Base-by-base conservation (phyloP, 805 yeast genomes). In the Candida stauntonica region DNA sequence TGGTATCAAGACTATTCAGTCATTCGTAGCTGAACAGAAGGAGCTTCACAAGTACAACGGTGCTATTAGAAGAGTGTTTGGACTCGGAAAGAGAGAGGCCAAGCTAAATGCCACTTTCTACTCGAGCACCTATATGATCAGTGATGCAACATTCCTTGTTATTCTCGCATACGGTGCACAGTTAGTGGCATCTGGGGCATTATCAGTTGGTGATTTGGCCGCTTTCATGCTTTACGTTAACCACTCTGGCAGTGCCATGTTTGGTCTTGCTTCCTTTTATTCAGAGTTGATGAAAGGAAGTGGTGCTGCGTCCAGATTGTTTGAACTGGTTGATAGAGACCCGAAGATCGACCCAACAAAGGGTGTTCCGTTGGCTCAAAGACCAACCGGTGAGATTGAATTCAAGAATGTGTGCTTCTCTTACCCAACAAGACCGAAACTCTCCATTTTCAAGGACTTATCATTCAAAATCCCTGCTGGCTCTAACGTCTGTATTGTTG, bases 261-360 rank as follows among this genome's bases (percentile, higher is more conserved):
- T 84, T 58, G 96, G 97, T 0, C 59, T 91, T n/a, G 91, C 96
- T 0, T 83, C 85, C 46, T 91, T 93, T 57, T 93, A 89, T 57
- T 81, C 96, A 1, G 99, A 93, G 60, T 66, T 93, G 42, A 93
- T 93, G 99, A 93, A 93, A 66, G 98, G 97, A 38, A 85, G 87
- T 7, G 99, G 99, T 39, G 98, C 98, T 1, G 94, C 98, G 0
- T 80, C 91, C 38, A 72, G 99, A 47, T 68, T 91, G 26, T 91
- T 91, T 64, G 99, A 93, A 59, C 67, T 93, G 33, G 76, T 83
- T 31, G 95, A 86, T 46, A 72, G 84, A 61, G 65, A 77, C 41
- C 89, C 97, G 2, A 63, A 69, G 15, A 86, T 91, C 30, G 67
- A 72, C 11, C 75, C 89, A 3, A 72, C 82, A 1, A 54, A 64